Evolutionary conservation across 345 rosid species (phyloP), one percentile per base, ranked within the genome.

Genomic region (Geranium brycei): DNA sequence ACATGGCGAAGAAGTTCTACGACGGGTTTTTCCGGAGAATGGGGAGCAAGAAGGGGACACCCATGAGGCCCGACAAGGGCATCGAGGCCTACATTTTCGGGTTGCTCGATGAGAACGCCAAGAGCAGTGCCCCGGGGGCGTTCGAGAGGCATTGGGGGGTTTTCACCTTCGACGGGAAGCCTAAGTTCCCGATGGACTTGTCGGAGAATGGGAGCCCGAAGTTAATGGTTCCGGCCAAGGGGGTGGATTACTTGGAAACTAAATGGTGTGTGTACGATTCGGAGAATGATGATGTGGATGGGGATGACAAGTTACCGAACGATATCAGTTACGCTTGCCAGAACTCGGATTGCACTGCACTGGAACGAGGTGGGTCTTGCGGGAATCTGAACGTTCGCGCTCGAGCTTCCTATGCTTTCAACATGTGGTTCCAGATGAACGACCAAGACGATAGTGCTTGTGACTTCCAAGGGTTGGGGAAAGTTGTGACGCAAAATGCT

Each of bases 121-220:
- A 93, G 71, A 91, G 95, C 67, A 68, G 85, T 23, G 69, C n/a
- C 1, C 97, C 95, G 0, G 99, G 96, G 4, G 7, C 30, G 1
- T 93, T 93, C 60, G 96, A 93, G 76, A 73, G 97, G 70, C 95
- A 88, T 57, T 93, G 99, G 96, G 99, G 97, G 17, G 80, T 93
- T 16, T 93, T 85, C 55, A 58, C 72, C n/a, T 87, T 70, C 51
- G 96, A 93, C 8, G 95, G 95, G 19, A 66, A 75, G 70, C 89
- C 96, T 0, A 90, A 93, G 59, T 88, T 88, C 51, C 69, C 76
- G 1, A 56, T 91, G 62, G 96, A 93, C 68, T 78, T 91, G 62
- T 66, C 86, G 0, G 99, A 91, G 1, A 60, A 72, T 17, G 85
- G 86, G 4, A 68, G 77, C 0, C 67, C 81, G 57, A 81, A 84